Percentiles rank a stretch among this genome's conserved stretches.
These are phyloP conservation scores for Magnolia sinica DNA, from an alignment of 164 flowering plant species.

Conservation along the genomic window DNA sequence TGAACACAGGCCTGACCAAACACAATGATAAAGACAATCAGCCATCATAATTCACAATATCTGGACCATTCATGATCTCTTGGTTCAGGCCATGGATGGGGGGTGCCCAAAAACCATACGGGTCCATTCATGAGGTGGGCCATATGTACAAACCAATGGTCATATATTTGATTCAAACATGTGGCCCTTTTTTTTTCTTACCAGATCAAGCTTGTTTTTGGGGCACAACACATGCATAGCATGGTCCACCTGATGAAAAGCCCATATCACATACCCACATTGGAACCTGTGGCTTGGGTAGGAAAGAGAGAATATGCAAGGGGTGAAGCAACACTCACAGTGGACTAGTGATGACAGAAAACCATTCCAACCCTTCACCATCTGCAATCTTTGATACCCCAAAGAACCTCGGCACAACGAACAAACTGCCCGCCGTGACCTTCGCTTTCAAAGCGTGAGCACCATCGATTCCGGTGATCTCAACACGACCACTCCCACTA, in stretches of 20 bases:
- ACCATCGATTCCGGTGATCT: constrained; percentile 63
- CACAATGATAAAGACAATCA: neutral
- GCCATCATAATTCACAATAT: neutral
- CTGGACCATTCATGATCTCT: no score
- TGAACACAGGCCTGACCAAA: constrained; percentile 44
- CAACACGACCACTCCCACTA: constrained; percentile 64
- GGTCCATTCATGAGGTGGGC: neutral
- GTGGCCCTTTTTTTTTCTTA: neutral
- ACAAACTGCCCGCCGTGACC: constrained; percentile 46
- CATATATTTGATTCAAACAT: neutral
- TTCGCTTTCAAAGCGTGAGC: constrained; percentile 42
- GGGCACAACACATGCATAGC: neutral
- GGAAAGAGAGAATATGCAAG: neutral
- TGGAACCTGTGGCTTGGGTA: neutral
- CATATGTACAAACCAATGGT: neutral
- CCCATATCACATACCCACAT: no score
- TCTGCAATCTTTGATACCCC: constrained; percentile 50
- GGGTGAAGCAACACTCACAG: constrained; percentile 29
- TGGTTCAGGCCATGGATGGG: no score
- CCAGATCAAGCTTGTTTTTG: neutral
- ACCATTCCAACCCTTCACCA: constrained; percentile 54
- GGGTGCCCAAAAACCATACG: neutral
- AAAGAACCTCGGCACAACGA: constrained; percentile 60
- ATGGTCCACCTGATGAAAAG: no score
- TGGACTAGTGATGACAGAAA: constrained; percentile 57